Base-by-base conservation (phyloP, 2,329 filamentous ascomycete species). In the Lasiodiplodia theobromae region DNA sequence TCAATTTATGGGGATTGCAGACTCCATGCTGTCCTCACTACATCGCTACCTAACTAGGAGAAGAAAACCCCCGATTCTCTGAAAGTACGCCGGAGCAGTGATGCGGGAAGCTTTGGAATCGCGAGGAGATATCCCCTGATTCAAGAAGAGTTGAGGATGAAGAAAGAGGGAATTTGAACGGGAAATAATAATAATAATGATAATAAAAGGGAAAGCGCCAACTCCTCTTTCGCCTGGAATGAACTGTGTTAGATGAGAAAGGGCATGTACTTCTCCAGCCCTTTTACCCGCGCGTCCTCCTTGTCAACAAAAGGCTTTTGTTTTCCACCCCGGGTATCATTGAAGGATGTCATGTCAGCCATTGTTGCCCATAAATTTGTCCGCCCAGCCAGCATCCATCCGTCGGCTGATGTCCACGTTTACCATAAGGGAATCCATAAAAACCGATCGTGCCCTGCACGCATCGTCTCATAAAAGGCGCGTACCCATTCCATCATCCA, bases 321-420 rank as follows among this genome's bases (percentile, higher is more conserved):
- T 16, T 54, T 56, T 44, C 40, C 23, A 25, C 40, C 58, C 16
- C 40, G 57, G 58, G 58, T 62, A 62, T 62, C 58, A 62, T 62
- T 40, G 40, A 62, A 62, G 40, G 23, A 62, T 62, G 58, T 18
- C 40, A 44, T 37, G 3, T 25, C 58, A 49, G 40, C 58, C 40
- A 62, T 62, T 44, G 40, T 49, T 62, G 25, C 38, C 58, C 28
- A 34, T 62, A 51, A 31, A 18, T 28, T 4, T 31, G n/a, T 31
- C 37, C 40, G 37, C 14, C 28, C 23, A 37, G 21, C 44, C 37
- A 60, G 37, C 31, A 34, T 31, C 25, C 25, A 18, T 37, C 53
- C 18, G 53, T 56, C 53, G 10, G 53, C 21, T 18, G 25, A 56
- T 34, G 16, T 18, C 28, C 18, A 34, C 25, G 16, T 21, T 12